phyloP scores from a whole-genome alignment of 2,329 filamentous ascomycete species.

The Fusarium mexicanum region DNA sequence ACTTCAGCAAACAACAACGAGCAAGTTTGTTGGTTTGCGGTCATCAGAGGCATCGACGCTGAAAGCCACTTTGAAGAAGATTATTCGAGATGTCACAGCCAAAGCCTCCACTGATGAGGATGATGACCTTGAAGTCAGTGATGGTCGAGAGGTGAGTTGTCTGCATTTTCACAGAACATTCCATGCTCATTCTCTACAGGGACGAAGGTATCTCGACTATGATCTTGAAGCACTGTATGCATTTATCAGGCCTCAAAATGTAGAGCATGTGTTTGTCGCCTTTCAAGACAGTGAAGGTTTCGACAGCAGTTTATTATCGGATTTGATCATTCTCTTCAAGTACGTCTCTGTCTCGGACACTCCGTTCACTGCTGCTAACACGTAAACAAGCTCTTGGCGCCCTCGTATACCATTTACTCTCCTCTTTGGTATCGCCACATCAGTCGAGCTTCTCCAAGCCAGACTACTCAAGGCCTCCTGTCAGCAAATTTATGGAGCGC shows the following conservation, averaged over 20 bases:
- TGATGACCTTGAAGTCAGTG: constrained; percentile 60
- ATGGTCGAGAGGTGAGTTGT: constrained; percentile 58
- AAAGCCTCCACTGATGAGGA: constrained; percentile 62
- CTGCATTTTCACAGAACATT: neutral
- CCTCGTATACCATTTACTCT: constrained; percentile 80
- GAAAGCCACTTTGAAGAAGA: constrained; percentile 76
- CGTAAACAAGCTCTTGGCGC: constrained; percentile 66
- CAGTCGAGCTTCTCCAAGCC: constrained; percentile 80
- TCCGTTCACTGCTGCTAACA: constrained; percentile 43
- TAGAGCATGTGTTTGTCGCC: constrained; percentile 72
- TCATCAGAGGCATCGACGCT: constrained; percentile 78
- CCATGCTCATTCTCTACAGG: constrained; percentile 51
- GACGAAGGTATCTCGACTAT: constrained; percentile 77
- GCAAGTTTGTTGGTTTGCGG: constrained; percentile 72
- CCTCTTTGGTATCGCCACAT: constrained; percentile 83
- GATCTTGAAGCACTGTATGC: constrained; percentile 77
- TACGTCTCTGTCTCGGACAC: constrained; percentile 49
- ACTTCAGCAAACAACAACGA: constrained; percentile 58
- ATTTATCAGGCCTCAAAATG: constrained; percentile 63
- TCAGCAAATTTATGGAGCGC: constrained; percentile 72
- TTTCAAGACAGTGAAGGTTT: constrained; percentile 88
- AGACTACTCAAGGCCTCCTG: constrained; percentile 75
- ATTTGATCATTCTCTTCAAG: constrained; percentile 75
- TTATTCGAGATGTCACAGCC: constrained; percentile 73
- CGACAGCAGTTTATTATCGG: constrained; percentile 75